These are phyloP conservation scores for Neofusicoccum sp. DNA, from an alignment of 2,329 filamentous ascomycete species.

Conservation along the genomic window DNA sequence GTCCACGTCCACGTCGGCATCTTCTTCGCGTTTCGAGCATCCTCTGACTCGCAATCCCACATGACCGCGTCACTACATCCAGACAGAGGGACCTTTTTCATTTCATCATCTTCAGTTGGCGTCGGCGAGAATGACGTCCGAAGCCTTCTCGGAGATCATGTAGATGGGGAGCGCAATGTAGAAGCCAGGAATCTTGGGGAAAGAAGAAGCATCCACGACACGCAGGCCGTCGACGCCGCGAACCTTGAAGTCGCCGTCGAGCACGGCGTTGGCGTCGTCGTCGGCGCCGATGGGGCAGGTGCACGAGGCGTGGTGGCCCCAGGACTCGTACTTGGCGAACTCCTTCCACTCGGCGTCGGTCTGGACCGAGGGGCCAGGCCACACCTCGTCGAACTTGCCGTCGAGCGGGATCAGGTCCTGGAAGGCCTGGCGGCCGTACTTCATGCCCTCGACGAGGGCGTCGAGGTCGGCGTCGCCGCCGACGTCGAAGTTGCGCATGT, in stretches of 20 bases:
- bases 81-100: neutral
- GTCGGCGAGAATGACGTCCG: slow-evolving; percentile 41
- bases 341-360: slow-evolving; percentile 43
- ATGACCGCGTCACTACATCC: neutral
- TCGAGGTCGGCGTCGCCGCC: slow-evolving; percentile 52
- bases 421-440: slow-evolving; percentile 46
- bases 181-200: slow-evolving; percentile 56
- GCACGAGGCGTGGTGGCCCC: slow-evolving; percentile 57
- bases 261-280: slow-evolving; percentile 53
- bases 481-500: slow-evolving; percentile 40
- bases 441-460: slow-evolving; percentile 56
- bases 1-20: neutral
- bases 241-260: slow-evolving; percentile 59
- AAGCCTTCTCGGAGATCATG: slow-evolving; percentile 61
- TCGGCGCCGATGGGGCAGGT: slow-evolving; percentile 56
- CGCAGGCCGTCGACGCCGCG: slow-evolving; percentile 55
- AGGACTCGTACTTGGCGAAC: slow-evolving; percentile 28
- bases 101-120: neutral
- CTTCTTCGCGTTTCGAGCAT: neutral
- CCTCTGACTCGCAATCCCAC: neutral
- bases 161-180: slow-evolving; percentile 54
- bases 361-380: slow-evolving; percentile 42
- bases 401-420: slow-evolving; percentile 24
- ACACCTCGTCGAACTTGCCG: slow-evolving; percentile 42
- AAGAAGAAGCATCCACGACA: slow-evolving; percentile 62